Conservation (phyloP, 129 eudicot genomes). For the Lonicera japonica region DNA sequence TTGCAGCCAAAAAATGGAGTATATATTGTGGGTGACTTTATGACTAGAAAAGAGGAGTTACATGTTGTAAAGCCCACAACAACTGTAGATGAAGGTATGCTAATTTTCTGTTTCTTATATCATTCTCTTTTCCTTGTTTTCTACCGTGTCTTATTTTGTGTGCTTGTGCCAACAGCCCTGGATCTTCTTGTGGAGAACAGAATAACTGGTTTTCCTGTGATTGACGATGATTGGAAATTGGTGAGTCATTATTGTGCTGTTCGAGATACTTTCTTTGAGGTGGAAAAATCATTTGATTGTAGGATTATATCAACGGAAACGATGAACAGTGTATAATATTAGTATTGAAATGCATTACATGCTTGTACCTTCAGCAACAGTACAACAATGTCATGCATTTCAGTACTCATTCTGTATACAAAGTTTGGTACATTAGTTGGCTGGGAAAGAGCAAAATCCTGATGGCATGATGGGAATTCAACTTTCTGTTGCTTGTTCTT, state of each 20-base stretch:
- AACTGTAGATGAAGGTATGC: conserved; percentile 77
- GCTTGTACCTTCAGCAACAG: no score
- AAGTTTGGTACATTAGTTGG: no score
- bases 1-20: conserved; percentile 61
- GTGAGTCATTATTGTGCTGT: conserved; percentile 23
- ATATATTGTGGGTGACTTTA: conserved; percentile 76
- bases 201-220: conserved; percentile 92
- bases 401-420: no score
- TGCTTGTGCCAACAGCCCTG: conserved; percentile 47
- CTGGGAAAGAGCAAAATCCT: no score
- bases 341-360: no score
- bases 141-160: conserved; percentile 9
- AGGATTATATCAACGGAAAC: neutral
- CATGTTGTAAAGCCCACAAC: conserved; percentile 83
- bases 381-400: no score
- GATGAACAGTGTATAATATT: neutral
- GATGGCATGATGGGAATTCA: no score
- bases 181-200: conserved; percentile 74
- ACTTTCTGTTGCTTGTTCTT: no score
- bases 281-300: neutral
- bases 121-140: neutral
- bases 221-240: conserved; percentile 91
- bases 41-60: conserved; percentile 78
- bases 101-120: conserved; percentile 1
- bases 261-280: neutral